Base-by-base conservation (phyloP, 805 yeast genomes). In the Candida tibetensis region DNA sequence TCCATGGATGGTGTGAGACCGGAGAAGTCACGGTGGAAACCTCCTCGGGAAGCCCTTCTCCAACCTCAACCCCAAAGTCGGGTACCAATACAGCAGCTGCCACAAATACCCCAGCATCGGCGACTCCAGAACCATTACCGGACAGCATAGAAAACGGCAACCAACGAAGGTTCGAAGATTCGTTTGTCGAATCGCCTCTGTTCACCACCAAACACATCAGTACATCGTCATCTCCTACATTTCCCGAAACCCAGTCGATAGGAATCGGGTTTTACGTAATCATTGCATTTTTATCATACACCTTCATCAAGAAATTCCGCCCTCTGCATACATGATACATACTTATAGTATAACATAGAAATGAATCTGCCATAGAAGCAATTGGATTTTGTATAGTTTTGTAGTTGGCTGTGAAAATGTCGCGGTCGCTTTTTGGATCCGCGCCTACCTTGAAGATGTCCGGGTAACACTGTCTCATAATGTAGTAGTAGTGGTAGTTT, bases 1-100 rank as follows among this genome's bases (percentile, higher is more conserved):
- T 82, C 3, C 70, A 78, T 42, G 81, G 77, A 19, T 82, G 88
- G 88, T 82, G 88, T 53, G 79, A 73, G 33, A 49, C 55, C 19
- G 81, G 81, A 3, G 51, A 62, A 33, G 59, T 67, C 10, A 42
- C 60, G 4, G 55, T 66, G 12, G 45, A 43, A 17, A 41, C 53
- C 3, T 25, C 49, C 16, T 17, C 41, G 4, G 17, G 32, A 3
- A 30, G 25, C 9, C 39, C 48, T 3, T 8, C 37, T 6, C 18
- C 46, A 3, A 21, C 39, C 3, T 27, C 41, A 9, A 14, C 41
- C 8, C 28, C 45, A 15, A 17, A 17, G 14, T 13, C 19, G n/a
- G 8, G 13, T 6, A 36, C 51, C 10, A 30, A 29, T 1, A 35
- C 37, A n/a, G 31, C 38, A 12, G 17, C 45, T 13, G 19, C 40